Conservation (phyloP, 768 basidiomycete species). For the Rubroboletus pulcherrimus region DNA sequence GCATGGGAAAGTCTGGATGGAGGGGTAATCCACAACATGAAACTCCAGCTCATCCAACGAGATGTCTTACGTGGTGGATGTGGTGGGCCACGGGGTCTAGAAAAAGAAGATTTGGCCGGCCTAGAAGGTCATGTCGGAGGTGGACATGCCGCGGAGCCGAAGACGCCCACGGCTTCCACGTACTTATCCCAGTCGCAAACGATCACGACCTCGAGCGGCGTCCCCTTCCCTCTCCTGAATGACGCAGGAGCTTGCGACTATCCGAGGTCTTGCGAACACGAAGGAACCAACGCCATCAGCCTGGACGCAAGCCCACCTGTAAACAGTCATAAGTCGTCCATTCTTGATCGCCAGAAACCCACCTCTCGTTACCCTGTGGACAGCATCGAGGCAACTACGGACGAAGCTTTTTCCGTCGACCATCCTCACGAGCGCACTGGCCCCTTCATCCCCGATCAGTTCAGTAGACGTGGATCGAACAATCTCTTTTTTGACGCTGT, state of each 20-base stretch:
- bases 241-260: slow-evolving; percentile 18
- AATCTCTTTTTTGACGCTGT: slow-evolving; percentile 39
- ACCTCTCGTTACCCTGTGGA: slow-evolving; percentile 17
- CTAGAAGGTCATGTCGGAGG: slow-evolving; percentile 30
- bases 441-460: slow-evolving; percentile 18
- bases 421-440: slow-evolving; percentile 12
- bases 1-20: slow-evolving; percentile 52
- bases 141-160: slow-evolving; percentile 35
- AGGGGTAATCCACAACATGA: slow-evolving; percentile 49
- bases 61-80: slow-evolving; percentile 23
- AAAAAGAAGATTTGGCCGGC: slow-evolving; percentile 26
- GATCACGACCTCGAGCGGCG: slow-evolving; percentile 19
- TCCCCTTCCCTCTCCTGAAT: slow-evolving; percentile 25
- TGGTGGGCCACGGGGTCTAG: slow-evolving; percentile 21
- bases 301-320: slow-evolving; percentile 8
- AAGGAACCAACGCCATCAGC: slow-evolving; percentile 13
- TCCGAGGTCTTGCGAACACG: slow-evolving; percentile 20
- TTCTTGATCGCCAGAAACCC: slow-evolving; percentile 19
- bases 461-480: slow-evolving; percentile 34
- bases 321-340: slow-evolving; percentile 8
- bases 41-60: slow-evolving; percentile 42
- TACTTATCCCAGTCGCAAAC: slow-evolving; percentile 33
- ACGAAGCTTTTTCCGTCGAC: slow-evolving; percentile 13
- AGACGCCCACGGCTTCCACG: slow-evolving; percentile 33
- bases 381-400: slow-evolving; percentile 10